Percentiles rank a stretch among this genome's conserved stretches.
Evolutionary conservation across 768 basidiomycete genomes (phyloP).

Genomic region (Lactifluus subvellereus): DNA sequence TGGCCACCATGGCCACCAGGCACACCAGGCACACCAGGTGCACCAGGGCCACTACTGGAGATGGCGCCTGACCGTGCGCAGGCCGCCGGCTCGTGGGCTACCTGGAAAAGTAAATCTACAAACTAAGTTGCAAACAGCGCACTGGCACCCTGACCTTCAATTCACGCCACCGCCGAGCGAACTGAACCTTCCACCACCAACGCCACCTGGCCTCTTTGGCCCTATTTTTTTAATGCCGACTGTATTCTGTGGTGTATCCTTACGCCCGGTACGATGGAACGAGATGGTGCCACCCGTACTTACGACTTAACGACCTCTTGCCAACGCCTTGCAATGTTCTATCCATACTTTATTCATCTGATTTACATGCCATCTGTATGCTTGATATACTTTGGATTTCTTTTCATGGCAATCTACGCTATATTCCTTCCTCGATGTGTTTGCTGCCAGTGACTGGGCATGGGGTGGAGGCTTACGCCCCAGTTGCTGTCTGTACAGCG

Average conservation of each 20-base stretch:
- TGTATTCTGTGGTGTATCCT: conserved; percentile 1
- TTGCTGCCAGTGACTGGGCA: background rate
- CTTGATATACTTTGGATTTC: background rate
- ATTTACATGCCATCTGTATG: background rate
- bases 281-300: background rate
- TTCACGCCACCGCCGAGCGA: conserved; percentile 60
- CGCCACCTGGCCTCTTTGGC: conserved; percentile 59
- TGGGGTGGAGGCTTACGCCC: background rate
- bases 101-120: conserved; percentile 37
- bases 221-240: conserved; percentile 33
- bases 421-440: background rate
- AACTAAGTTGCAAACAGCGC: conserved; percentile 38
- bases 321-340: background rate
- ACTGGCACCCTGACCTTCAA: conserved; percentile 44
- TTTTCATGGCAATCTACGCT: background rate
- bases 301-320: background rate
- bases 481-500: background rate
- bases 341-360: background rate
- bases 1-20: too few species aligned
- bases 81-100: conserved; percentile 35
- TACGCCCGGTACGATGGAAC: background rate
- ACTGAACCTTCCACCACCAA: conserved; percentile 45
- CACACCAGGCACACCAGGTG: too few species aligned
- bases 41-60: too few species aligned
- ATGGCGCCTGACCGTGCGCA: conserved; percentile 25